Evolutionary conservation across 495 filamentous ascomycete species (phyloP).

Genomic region (Hypoxylon trugodes): DNA sequence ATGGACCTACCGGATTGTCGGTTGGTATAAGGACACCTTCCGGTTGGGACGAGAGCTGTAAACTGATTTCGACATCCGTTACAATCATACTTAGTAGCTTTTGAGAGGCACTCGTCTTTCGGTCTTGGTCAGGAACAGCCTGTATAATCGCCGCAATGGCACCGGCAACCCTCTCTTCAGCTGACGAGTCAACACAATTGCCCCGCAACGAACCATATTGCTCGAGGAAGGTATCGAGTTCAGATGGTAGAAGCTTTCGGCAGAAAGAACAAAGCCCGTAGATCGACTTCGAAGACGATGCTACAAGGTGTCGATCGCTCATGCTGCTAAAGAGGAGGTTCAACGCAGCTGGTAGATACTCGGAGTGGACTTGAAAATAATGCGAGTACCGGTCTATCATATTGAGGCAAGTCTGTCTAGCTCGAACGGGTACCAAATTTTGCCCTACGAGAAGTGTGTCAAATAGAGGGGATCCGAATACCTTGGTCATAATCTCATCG

Average conservation of each 20-base stretch:
- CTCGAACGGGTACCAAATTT: conserved; percentile 67
- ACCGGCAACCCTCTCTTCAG: conserved; percentile 82
- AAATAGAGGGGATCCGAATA: conserved; percentile 75
- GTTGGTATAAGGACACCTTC: conserved; percentile 46
- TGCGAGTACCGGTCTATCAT: conserved; percentile 80
- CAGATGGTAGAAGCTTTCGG: conserved; percentile 70
- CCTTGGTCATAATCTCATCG: conserved; percentile 70
- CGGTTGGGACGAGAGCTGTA: conserved; percentile 43
- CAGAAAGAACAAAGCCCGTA: conserved; percentile 82
- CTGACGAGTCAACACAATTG: conserved; percentile 67
- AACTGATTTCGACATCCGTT: conserved; percentile 60
- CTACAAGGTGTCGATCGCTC: conserved; percentile 69
- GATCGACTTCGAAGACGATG: conserved; percentile 82
- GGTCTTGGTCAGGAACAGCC: conserved; percentile 69
- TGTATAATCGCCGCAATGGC: conserved; percentile 88
- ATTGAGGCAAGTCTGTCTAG: conserved; percentile 79
- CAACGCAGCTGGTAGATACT: conserved; percentile 76
- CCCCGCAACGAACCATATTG: conserved; percentile 74
- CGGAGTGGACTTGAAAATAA: conserved; percentile 79
- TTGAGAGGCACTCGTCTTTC: conserved; percentile 68
- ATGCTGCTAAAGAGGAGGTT: conserved; percentile 84
- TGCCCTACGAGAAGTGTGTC: conserved; percentile 64
- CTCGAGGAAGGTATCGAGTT: conserved; percentile 78
- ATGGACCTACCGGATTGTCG: conserved; percentile 46
- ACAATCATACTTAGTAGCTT: conserved; percentile 72